Percentiles rank a stretch among this genome's conserved stretches.
These are phyloP conservation scores for Secale cereale DNA, from an alignment of 176 grass and related monocot species.

Conservation along the genomic window DNA sequence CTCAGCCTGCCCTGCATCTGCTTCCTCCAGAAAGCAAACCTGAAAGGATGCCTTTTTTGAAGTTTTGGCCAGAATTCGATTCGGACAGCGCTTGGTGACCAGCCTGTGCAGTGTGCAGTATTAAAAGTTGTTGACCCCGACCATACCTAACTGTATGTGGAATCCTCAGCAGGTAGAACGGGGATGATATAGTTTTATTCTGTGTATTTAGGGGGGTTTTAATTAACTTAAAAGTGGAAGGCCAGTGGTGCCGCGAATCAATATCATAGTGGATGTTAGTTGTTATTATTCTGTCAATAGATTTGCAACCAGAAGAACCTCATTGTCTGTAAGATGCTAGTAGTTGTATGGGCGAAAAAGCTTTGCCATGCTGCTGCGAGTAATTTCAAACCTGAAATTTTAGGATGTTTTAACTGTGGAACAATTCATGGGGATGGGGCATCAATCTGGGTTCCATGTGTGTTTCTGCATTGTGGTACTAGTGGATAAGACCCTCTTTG, in stretches of 20 bases:
- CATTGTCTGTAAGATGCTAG: constrained; percentile 29
- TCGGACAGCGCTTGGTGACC: neutral
- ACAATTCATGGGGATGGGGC: neutral
- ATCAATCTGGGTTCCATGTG: neutral
- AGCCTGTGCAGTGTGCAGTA: constrained; percentile 32
- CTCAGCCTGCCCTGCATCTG: constrained; percentile 12
- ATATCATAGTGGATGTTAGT: neutral
- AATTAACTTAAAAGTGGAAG: constrained; percentile 24
- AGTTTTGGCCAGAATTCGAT: constrained; percentile 22
- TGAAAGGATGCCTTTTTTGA: constrained; percentile 21
- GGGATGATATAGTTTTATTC: constrained; percentile 20
- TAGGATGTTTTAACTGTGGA: neutral
- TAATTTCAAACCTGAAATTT: neutral
- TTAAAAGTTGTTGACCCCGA: constrained; percentile 16
- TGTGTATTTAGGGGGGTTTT: neutral
- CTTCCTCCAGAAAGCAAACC: constrained; percentile 17
- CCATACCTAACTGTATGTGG: constrained; percentile 27
- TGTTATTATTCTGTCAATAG: constrained; percentile 18
- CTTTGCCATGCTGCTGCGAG: neutral
- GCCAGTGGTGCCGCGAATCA: constrained; percentile 5
- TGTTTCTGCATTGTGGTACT: neutral
- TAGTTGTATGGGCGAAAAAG: constrained; percentile 13
- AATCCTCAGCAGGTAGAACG: constrained; percentile 27
- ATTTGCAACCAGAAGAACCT: neutral
- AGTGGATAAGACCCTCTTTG: neutral